These are phyloP conservation scores for Teratosphaeria nubilosa DNA, from an alignment of 2,329 filamentous ascomycete genomes.

Conservation along the genomic window DNA sequence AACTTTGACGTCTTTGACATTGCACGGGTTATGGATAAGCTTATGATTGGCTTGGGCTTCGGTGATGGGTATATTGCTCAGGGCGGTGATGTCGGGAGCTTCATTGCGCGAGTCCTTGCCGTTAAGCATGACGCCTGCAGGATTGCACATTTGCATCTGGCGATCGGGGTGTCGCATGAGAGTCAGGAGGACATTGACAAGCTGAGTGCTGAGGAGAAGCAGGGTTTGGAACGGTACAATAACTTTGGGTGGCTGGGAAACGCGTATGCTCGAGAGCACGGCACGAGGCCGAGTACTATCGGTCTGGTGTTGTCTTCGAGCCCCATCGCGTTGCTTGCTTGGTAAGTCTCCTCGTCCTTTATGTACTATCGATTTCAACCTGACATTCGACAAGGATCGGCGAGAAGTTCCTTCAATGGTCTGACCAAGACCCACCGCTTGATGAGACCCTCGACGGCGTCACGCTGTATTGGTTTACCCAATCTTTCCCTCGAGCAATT, in stretches of 20 bases:
- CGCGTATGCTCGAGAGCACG: constrained; percentile 45
- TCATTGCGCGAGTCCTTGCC: constrained; percentile 35
- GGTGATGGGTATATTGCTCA: constrained; percentile 43
- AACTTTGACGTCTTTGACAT: constrained; percentile 34
- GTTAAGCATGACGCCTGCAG: constrained; percentile 38
- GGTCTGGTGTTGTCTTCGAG: constrained; percentile 43
- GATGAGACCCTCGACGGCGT: constrained; percentile 39
- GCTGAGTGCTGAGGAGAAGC: constrained; percentile 13
- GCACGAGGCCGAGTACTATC: constrained; percentile 45
- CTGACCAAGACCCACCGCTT: constrained; percentile 33
- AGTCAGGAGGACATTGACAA: constrained; percentile 3
- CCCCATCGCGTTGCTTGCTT: constrained; percentile 46
- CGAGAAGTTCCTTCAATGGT: constrained; percentile 48
- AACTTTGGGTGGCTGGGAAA: constrained; percentile 27
- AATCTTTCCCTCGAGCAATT: constrained; percentile 28
- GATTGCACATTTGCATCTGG: constrained; percentile 24
- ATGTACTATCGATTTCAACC: neutral
- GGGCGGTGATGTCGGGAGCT: constrained; percentile 47
- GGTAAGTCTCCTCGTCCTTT: constrained; percentile 20
- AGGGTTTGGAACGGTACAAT: constrained; percentile 11
- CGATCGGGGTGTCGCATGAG: constrained; percentile 8
- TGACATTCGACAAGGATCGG: constrained; percentile 33
- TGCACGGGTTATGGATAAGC: constrained; percentile 38
- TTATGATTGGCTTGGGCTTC: constrained; percentile 47
- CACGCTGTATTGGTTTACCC: constrained; percentile 47